A percentile compares a stretch with the other conserved stretches of the same genome.
Evolutionary conservation across 2,329 filamentous ascomycete genomes (phyloP).

Genomic region (Trichoderma sp.): DNA sequence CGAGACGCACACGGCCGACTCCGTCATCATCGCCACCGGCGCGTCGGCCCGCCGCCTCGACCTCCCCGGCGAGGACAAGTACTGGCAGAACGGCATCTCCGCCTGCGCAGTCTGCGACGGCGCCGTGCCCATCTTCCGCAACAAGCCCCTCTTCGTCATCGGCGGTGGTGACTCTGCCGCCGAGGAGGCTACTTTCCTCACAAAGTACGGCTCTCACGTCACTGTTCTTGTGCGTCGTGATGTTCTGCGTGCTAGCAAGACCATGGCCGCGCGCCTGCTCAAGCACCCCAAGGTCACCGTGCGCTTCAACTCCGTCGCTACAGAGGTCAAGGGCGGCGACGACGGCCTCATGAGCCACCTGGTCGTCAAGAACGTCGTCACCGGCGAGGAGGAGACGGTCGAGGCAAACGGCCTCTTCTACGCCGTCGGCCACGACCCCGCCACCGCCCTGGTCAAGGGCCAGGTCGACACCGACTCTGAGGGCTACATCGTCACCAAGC

Average conservation of each 20-base stretch:
- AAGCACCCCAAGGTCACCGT: conserved; percentile 88
- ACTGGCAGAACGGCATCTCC: conserved; percentile 96
- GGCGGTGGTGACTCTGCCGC: conserved; percentile 95
- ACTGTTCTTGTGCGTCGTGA: conserved; percentile 89
- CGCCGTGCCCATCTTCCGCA: conserved; percentile 93
- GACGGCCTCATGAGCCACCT: conserved; percentile 87
- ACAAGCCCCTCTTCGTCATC: conserved; percentile 93
- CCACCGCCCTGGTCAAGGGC: conserved; percentile 83
- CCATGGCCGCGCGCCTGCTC: conserved; percentile 84
- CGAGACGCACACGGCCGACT: conserved; percentile 81
- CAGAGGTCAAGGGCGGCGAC: conserved; percentile 80
- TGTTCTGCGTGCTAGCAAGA: conserved; percentile 79
- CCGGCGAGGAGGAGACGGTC: conserved; percentile 75
- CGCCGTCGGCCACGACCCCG: conserved; percentile 94
- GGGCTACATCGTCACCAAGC: conserved; percentile 84
- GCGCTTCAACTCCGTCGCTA: conserved; percentile 76
- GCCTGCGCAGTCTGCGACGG: conserved; percentile 98
- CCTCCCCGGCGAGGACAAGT: conserved; percentile 85
- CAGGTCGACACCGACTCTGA: conserved; percentile 87
- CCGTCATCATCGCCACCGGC: conserved; percentile 91
- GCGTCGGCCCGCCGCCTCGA: conserved; percentile 83
- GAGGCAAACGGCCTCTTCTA: conserved; percentile 95
- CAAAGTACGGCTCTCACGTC: conserved; percentile 95
- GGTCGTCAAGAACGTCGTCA: conserved; percentile 74
- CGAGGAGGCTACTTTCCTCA: conserved; percentile 95